phyloP scores from a whole-genome alignment of 2,329 filamentous ascomycete species.

The Colletotrichum lindemuthianum region DNA sequence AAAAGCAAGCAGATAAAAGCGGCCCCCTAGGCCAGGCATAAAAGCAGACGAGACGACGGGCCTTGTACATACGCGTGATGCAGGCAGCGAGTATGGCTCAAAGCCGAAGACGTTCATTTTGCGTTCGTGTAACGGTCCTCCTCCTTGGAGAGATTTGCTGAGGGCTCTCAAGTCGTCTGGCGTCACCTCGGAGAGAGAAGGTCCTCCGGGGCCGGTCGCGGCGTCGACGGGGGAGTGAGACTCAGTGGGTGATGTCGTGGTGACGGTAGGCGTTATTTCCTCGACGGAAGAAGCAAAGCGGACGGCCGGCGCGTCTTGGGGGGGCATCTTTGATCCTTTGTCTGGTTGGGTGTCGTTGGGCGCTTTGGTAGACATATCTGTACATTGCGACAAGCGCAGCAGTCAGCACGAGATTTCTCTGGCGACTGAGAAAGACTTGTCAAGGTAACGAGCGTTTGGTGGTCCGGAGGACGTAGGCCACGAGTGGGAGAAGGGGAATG shows the following conservation, averaged over 20 bases:
- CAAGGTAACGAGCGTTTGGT: neutral
- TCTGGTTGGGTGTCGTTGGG: slow-evolving; percentile 24
- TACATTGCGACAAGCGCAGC: slow-evolving; percentile 34
- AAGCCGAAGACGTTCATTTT: slow-evolving; percentile 89
- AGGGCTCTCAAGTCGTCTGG: slow-evolving; percentile 76
- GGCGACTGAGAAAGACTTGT: neutral
- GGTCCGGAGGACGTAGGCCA: neutral
- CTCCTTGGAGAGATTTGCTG: slow-evolving; percentile 76
- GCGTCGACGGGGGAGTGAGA: slow-evolving; percentile 38
- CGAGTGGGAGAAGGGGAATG: slow-evolving; percentile 2
- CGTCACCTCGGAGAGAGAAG: slow-evolving; percentile 55
- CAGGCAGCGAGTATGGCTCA: slow-evolving; percentile 88
- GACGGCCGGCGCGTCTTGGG: slow-evolving; percentile 60
- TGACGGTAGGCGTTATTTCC: slow-evolving; percentile 67
- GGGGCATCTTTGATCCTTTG: slow-evolving; percentile 40
- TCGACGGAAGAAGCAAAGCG: slow-evolving; percentile 78
- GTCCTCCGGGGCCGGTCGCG: slow-evolving; percentile 37
- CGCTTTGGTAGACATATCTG: slow-evolving; percentile 27
- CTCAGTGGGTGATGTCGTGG: slow-evolving; percentile 47
- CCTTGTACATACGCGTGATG: slow-evolving; percentile 76
- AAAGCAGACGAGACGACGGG: slow-evolving; percentile 8
- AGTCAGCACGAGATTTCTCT: slow-evolving; percentile 29
- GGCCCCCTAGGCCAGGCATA: slow-evolving; percentile 10
- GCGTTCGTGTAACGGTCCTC: slow-evolving; percentile 80
- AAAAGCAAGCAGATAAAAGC: slow-evolving; percentile 24